These are phyloP conservation scores for Rosa chinensis DNA, from an alignment of 306 rosid genomes.

Conservation along the genomic window DNA sequence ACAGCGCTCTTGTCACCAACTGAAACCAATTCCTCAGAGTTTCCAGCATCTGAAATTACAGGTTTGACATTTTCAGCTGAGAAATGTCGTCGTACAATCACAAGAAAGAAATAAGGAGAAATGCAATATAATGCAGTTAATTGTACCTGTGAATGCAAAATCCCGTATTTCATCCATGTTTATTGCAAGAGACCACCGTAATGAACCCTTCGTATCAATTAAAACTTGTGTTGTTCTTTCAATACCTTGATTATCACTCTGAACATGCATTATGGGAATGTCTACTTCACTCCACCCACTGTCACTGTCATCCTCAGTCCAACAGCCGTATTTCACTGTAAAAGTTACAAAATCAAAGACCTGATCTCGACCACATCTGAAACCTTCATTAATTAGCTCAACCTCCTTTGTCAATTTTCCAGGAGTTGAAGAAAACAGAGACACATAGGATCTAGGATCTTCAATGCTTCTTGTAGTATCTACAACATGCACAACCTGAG, in stretches of 20 bases:
- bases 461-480: slow-evolving; percentile 53
- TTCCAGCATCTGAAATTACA: slow-evolving; percentile 37
- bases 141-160: slow-evolving; percentile 63
- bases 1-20: slow-evolving; percentile 45
- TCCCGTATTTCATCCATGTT: slow-evolving; percentile 73
- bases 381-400: slow-evolving; percentile 69
- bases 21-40: slow-evolving; percentile 57
- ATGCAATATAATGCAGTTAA: neutral
- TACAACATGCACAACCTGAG: slow-evolving; percentile 92
- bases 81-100: neutral
- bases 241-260: slow-evolving; percentile 41
- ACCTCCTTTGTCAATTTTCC: slow-evolving; percentile 84
- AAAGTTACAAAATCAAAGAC: slow-evolving; percentile 79
- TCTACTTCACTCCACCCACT: slow-evolving; percentile 76
- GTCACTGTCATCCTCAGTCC: slow-evolving; percentile 48
- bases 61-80: neutral
- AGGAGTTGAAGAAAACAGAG: slow-evolving; percentile 81
- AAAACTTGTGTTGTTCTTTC: slow-evolving; percentile 54
- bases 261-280: slow-evolving; percentile 54
- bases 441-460: slow-evolving; percentile 57
- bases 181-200: slow-evolving; percentile 86
- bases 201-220: slow-evolving; percentile 71
- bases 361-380: slow-evolving; percentile 67
- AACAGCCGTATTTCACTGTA: slow-evolving; percentile 73
- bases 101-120: neutral